Conservation (phyloP, 164 flowering plant genomes). For the grape (Vitis vinifera) region ASM3070453v1 NC_081822.1:24367001-24367500, state of each 20-base stretch:
- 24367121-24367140: no score
- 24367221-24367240: conserved; percentile 34
- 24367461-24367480: background rate
- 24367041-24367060: no score
- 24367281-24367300: conserved; percentile 68
- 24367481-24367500: conserved; percentile 6
- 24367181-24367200: no score
- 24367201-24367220: background rate
- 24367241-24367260: conserved; percentile 90
- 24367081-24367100: no score
- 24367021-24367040: no score
- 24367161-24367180: no score
- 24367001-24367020: no score
- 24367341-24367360: conserved; percentile 18
- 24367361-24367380: conserved; percentile 87
- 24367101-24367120: no score
- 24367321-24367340: background rate
- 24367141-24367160: no score
- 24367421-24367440: conserved; percentile 31
- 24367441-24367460: conserved; percentile 13
- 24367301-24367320: conserved; percentile 24
- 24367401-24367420: conserved; percentile 96
- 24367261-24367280: conserved; percentile 85
- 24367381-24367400: conserved; percentile 94
- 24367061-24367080: no score